A percentile compares a stretch with the other conserved stretches of the same genome.
These are phyloP conservation scores for Scedosporium minutisporum DNA, from an alignment of 2,329 filamentous ascomycete species.

Conservation along the genomic window DNA sequence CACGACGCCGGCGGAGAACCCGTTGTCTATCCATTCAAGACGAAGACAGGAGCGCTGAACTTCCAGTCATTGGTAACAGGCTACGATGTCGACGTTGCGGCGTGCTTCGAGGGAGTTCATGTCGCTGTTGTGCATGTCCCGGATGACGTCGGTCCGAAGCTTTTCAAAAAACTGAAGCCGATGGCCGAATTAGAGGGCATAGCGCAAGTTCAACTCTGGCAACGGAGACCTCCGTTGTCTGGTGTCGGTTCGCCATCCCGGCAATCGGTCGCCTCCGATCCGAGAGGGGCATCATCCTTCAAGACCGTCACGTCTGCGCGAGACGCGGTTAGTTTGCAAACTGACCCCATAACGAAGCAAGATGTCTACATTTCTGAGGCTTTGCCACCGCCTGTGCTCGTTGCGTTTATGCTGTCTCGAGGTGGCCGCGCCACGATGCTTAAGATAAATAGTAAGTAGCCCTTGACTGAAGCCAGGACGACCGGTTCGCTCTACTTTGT, in stretches of 20 bases:
- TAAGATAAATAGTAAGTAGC: neutral
- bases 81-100: neutral
- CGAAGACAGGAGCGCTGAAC: neutral
- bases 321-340: neutral
- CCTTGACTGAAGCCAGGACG: neutral
- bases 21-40: neutral
- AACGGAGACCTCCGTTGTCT: neutral
- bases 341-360: neutral
- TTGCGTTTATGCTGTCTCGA: neutral
- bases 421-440: neutral
- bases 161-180: neutral
- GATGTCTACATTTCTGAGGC: neutral
- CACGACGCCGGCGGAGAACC: conserved; percentile 2
- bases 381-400: neutral
- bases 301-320: neutral
- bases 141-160: neutral
- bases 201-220: neutral
- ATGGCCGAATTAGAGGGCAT: neutral
- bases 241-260: neutral
- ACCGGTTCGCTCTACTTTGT: neutral
- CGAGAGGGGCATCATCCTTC: neutral
- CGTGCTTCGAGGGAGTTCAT: neutral
- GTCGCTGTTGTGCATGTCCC: neutral
- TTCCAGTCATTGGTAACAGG: neutral
- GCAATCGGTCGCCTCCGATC: neutral